Evolutionary conservation across 371 early-diverging fungal genomes (phyloP), one percentile per base, ranked within the genome.

Genomic region (Apophysomyces sp.): DNA sequence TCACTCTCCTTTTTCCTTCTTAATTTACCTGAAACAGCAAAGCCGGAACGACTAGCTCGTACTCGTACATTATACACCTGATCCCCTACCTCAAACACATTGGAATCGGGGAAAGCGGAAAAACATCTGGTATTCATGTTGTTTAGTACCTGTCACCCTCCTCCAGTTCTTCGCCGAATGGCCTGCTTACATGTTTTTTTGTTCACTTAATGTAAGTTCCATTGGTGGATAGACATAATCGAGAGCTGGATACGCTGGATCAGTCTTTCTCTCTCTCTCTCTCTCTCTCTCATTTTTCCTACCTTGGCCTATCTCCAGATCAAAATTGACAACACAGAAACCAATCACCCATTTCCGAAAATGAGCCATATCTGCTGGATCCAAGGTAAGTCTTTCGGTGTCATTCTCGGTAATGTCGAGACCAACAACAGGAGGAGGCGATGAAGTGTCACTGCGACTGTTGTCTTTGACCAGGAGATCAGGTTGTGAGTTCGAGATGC

Each of bases 31-130:
- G 86, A 83, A 26, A 77, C 81, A 52, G 83, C 84, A 51, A 82
- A 76, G 54, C 83, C 80, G 21, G 85, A 78, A 21, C 80, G 80
- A 21, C 82, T 81, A 15, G 88, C 85, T 57, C 95, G 85, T 41
- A 95, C 86, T 51, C 96, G 89, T 69, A 96, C 94, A 52, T 89
- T 89, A 75, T 92, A 96, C 12, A 90, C 86, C 57, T 89, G 91
- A 79, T 98, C 97, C 55, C 96, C 96, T n/a, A 89, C 81, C 73
- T 93, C 94, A 61, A 91, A 87, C 15, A 90, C 88, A 60, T 96
- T 94, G 16, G 96, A 94, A 83, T 98, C 98, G 1, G 98, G 98
- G 74, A 98, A 96, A 4, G 96, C 92, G 8, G 95, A 92, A 81
- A 96, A 98, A 68, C 93, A 88, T 41, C 93, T 93, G 66, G 9